Conservation (phyloP, 2,329 filamentous ascomycete species). For the Aspergillus sp. region DNA sequence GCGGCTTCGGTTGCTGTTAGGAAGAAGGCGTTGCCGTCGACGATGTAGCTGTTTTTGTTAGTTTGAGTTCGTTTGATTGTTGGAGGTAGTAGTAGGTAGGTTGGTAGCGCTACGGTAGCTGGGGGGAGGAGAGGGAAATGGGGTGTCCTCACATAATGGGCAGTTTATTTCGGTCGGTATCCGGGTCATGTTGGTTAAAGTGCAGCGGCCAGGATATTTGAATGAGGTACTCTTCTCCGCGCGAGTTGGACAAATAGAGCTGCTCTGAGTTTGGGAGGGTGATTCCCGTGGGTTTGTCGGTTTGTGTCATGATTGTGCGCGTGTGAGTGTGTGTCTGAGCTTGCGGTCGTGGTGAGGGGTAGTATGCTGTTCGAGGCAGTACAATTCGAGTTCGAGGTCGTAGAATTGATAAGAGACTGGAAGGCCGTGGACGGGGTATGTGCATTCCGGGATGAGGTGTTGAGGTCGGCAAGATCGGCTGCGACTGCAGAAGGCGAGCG, state of each 20-base stretch:
- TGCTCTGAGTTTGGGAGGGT: constrained; percentile 24
- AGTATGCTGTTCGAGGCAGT: background rate
- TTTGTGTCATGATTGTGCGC: constrained; percentile 5
- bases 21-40: constrained; percentile 31
- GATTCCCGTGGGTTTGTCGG: constrained; percentile 3
- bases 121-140: no score
- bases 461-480: background rate
- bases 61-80: no score
- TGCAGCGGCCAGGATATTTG: constrained; percentile 30
- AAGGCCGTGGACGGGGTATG: background rate
- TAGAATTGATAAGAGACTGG: background rate
- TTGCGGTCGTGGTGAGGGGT: background rate
- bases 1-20: constrained; percentile 28
- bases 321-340: background rate
- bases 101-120: background rate
- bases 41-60: constrained; percentile 24
- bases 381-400: background rate
- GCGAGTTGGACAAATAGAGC: constrained; percentile 21
- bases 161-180: constrained; percentile 1
- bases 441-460: background rate
- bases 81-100: no score
- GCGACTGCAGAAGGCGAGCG: background rate
- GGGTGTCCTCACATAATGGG: background rate
- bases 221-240: constrained; percentile 24
- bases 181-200: constrained; percentile 15